Base-by-base conservation (phyloP, 495 filamentous ascomycete genomes). In the Pyrenopolyporus hunteri region DNA sequence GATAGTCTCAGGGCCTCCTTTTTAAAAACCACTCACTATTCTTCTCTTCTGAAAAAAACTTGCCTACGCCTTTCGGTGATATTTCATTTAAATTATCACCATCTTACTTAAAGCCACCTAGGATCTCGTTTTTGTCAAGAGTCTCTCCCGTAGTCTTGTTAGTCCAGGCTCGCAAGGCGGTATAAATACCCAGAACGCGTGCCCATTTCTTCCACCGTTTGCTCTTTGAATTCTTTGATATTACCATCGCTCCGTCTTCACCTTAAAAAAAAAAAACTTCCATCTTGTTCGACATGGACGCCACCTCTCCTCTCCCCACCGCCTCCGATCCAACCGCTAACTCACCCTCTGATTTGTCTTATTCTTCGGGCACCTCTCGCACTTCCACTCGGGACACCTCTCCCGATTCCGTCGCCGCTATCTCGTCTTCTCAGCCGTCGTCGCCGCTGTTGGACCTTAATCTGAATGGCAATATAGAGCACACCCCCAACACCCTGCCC, bases 151-250 rank as follows among this genome's bases (percentile, higher is more conserved):
- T 46, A 29, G n/a, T 44, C 23, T 59, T 50, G 54, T 54, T 56
- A 39, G 37, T 28, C 25, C 53, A 32, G 29, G 32, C 29, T 50
- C 7, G 19, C 40, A 39, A 47, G 54, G 31, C 33, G 49, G 59
- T 67, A 63, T 59, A 63, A 55, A 66, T 55, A 33, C 45, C 45
- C 49, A 61, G 37, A 63, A 56, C 60, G 22, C 45, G 46, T 61
- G 45, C 51, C 59, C 60, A 57, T 57, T 58, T 29, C 23, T 52
- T 43, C 39, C 16, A 40, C 57, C 63, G 69, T 71, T 71, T 71
- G 69, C 54, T 57, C 46, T 60, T 25, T 42, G 33, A 14, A 25
- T 57, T 47, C 55, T 57, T 71, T 71, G 59, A 69, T 64, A 55
- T 55, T 58, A n/a, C 52, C 28, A 16, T 47, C 53, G 11, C 55